phyloP scores from a whole-genome alignment of 2,329 filamentous ascomycete genomes.

The Colletotrichum orchidophilum region DNA sequence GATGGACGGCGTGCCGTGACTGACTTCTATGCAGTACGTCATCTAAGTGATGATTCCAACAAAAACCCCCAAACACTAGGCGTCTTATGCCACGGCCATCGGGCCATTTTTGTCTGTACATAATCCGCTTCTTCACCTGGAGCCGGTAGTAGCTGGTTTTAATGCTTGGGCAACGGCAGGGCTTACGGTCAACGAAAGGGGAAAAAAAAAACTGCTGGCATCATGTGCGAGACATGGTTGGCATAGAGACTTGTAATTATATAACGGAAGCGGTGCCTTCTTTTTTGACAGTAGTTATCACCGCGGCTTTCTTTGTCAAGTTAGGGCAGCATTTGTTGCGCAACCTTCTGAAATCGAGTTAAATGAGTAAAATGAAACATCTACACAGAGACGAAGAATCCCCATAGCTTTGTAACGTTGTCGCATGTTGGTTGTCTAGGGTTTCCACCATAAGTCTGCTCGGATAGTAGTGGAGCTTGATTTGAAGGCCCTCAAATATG shows the following conservation, averaged over 20 bases:
- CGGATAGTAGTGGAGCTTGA: too few species aligned
- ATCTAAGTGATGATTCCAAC: constrained; percentile 42
- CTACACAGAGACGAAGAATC: neutral
- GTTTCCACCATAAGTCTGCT: too few species aligned
- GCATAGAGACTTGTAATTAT: constrained; percentile 10
- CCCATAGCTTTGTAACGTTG: neutral
- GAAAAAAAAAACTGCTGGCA: neutral
- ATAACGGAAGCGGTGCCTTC: neutral
- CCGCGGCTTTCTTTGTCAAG: constrained; percentile 5
- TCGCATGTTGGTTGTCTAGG: neutral
- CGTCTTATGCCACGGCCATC: neutral
- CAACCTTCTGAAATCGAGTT: neutral
- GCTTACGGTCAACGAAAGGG: neutral
- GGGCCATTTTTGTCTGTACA: constrained; percentile 1
- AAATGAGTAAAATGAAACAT: neutral
- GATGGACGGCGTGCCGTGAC: too few species aligned
- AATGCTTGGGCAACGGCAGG: neutral
- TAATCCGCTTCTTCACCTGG: neutral
- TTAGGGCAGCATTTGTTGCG: neutral
- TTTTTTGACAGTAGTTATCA: neutral
- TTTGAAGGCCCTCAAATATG: too few species aligned
- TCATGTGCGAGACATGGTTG: neutral
- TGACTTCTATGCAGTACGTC: constrained; percentile 46
- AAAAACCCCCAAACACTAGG: neutral
- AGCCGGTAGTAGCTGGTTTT: neutral